Conservation (phyloP, 2,329 filamentous ascomycete genomes). For the Xylariaceae sp. region DNA sequence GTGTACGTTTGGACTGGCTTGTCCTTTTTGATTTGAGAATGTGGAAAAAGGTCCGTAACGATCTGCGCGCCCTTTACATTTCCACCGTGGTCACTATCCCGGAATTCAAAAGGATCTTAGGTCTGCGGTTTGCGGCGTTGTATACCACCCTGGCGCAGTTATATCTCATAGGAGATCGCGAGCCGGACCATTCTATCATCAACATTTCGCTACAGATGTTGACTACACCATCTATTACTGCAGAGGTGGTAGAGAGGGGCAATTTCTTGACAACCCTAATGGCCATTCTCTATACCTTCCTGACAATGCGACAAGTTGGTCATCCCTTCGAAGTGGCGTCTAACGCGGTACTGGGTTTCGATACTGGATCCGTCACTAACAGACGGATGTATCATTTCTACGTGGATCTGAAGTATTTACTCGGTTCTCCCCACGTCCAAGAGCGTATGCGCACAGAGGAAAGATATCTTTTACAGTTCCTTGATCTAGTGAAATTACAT, state of each 20-base stretch:
- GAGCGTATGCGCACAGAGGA: constrained; percentile 75
- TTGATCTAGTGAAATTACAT: constrained; percentile 91
- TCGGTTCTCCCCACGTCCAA: constrained; percentile 83
- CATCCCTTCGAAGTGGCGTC: constrained; percentile 86
- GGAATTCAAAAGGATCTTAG: constrained; percentile 90
- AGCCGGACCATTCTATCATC: constrained; percentile 97
- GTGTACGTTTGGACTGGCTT: constrained; percentile 87
- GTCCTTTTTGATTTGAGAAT: constrained; percentile 90
- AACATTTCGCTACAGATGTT: constrained; percentile 95
- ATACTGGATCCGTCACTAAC: constrained; percentile 91
- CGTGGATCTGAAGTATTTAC: constrained; percentile 84
- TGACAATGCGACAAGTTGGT: constrained; percentile 92
- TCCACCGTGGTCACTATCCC: constrained; percentile 93
- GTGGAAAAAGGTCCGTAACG: constrained; percentile 93
- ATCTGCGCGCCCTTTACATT: constrained; percentile 89
- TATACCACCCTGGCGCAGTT: constrained; percentile 92
- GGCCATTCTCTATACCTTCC: constrained; percentile 94
- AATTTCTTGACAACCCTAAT: constrained; percentile 95
- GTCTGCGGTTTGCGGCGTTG: constrained; percentile 86
- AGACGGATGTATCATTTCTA: constrained; percentile 97
- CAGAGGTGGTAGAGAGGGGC: constrained; percentile 87
- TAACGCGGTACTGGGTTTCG: constrained; percentile 82
- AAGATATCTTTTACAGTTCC: constrained; percentile 86
- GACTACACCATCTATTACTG: constrained; percentile 92
- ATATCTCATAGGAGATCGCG: constrained; percentile 90